Evolutionary conservation across 805 yeast genomes (phyloP), one percentile per base, ranked within the genome.

Genomic region (Saccharomyces mikatae): DNA sequence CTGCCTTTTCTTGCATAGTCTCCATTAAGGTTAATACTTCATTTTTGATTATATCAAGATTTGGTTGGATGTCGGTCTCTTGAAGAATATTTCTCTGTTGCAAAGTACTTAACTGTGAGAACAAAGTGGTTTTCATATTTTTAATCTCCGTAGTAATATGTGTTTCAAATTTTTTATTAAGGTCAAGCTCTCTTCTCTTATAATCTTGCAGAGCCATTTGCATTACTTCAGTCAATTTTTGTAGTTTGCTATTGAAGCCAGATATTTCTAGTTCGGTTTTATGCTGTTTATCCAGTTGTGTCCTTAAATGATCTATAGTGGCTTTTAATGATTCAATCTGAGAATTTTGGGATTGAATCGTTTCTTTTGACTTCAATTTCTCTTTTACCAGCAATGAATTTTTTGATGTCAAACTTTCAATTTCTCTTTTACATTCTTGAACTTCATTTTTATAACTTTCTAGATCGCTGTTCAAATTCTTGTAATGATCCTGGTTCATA

Each of bases 401-500:
- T 57, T 78, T 78, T 32, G 69, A 65, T 30, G 64, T 65, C 27
- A 79, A 57, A 6, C 71, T 65, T 24, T 75, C 77, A n/a, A 71
- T 72, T 8, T 68, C 69, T 49, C 81, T 64, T 52, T 72, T 68
- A 21, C 71, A 65, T 60, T 81, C 86, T 41, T 74, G 75, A 9
- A 78, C 69, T 58, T 80, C 82, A 1, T 77, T 77, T 47, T 76
- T 78, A 49, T 74, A 71, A 56, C 75, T 79, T 54, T 79, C 82
- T 17, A 77, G 66, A 52, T 79, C 80, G 52, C 70, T 71, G 60
- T 77, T 75, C 31, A 80, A 53, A 48, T 78, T 79, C 50, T 77
- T 78, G 61, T 84, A 84, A 63, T 83, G 83, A 14, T 71, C 76
- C 30, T 80, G 80, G 61, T 82, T 81, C 77, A 87, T 69, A 62